Percentiles rank a stretch among this genome's conserved stretches.
Evolutionary conservation across 192 early-diverging fungal genomes (phyloP).

Genomic region (Entophlyctis helioformis): DNA sequence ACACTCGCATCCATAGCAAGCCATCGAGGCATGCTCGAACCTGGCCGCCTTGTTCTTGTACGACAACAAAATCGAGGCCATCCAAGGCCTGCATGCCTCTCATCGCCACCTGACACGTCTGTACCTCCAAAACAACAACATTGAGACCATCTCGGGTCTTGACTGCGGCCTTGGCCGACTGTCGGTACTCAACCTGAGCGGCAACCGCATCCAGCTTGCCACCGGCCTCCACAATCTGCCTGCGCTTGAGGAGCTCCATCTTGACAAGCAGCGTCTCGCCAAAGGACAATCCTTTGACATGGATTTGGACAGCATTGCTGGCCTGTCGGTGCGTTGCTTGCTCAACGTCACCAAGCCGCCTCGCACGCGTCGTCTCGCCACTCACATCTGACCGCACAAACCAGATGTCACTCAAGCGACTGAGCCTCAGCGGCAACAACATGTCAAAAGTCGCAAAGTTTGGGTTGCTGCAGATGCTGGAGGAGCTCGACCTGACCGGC

Average conservation of each 20-base stretch:
- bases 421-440: too few species aligned
- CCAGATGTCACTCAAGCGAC: conserved; percentile 1
- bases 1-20: background rate
- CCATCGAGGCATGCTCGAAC: too few species aligned
- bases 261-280: conserved; percentile 29
- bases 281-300: conserved; percentile 16
- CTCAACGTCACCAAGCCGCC: background rate
- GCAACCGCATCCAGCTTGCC: conserved; percentile 25
- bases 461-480: too few species aligned
- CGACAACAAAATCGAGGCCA: conserved; percentile 35
- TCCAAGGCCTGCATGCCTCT: conserved; percentile 20
- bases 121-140: conserved; percentile 38
- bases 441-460: too few species aligned
- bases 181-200: conserved; percentile 25
- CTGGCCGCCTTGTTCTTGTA: conserved; percentile 31
- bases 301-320: conserved; percentile 16
- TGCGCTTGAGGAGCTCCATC: conserved; percentile 26
- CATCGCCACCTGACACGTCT: conserved; percentile 23
- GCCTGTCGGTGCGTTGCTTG: conserved; percentile 14
- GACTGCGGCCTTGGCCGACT: conserved; percentile 20
- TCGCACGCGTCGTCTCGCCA: background rate
- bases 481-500: too few species aligned
- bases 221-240: conserved; percentile 19
- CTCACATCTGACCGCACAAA: background rate
- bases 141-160: conserved; percentile 28